Base-by-base conservation (phyloP, 176 grass and related monocot species). In the Musa troglodytarum region DNA sequence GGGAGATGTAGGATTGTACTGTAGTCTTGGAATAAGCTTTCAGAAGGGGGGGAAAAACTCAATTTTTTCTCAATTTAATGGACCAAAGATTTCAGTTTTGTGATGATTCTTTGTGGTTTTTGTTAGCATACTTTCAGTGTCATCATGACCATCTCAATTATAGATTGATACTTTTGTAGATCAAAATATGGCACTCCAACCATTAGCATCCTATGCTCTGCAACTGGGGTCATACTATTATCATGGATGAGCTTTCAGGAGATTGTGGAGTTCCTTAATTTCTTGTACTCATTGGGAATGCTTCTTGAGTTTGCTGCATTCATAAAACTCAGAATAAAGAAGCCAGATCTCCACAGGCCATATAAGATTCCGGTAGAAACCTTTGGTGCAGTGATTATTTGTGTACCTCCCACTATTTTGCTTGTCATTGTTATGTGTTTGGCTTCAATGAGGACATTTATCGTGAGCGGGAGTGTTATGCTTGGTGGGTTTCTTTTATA, bases 181-280 rank as follows among this genome's bases (percentile, higher is more conserved):
- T 93, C 90, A 12, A 85, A 53, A 72, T 74, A 98, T 65, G 94
- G 94, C 4, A 94, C 88, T 52, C 95, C 95, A 16, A 98, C 90
- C 69, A 76, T 77, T 73, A 91, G 95, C 88, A 98, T 98, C 78
- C 59, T 98, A 19, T 81, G 84, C 81, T 98, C 90, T 1, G 90
- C 95, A 49, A 79, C 74, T 8, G 95, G 95, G 29, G 88, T 98
- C n/a, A 59, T 98, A 68, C 74, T 94, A 5, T 80, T 98, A 15
- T 98, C 95, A 29, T 89, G 85, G 80, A 91, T 98, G 95, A 98
- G 86, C 78, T 98, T 98, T 69, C 95, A 99, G 77, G 84, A 94
- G 83, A 98, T 98, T 61, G 58, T 98, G 69, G 90, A 98, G 75
- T 82, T 94, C 71, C 88, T 98, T 24, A 98, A 98, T 72, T 94